Percentiles rank a stretch among this genome's conserved stretches.
These are phyloP conservation scores for Amauroascus verrucosus DNA, from an alignment of 2,329 filamentous ascomycete species.

Conservation along the genomic window DNA sequence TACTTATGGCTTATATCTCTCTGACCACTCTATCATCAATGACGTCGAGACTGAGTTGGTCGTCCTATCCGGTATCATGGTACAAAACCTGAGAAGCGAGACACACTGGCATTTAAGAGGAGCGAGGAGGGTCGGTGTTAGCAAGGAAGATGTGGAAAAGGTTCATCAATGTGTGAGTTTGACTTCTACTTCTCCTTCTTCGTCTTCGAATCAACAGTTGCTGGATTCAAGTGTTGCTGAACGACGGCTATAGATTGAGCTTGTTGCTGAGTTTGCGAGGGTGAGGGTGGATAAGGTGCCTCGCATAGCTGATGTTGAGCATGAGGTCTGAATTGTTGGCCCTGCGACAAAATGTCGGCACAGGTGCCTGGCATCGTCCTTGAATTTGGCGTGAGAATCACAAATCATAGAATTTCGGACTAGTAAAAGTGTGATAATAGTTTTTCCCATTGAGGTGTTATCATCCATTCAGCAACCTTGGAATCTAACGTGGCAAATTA, in stretches of 20 bases:
- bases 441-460: neutral
- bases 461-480: neutral
- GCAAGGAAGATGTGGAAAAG: slow-evolving; percentile 33
- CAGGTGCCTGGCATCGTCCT: neutral
- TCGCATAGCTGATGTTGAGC: slow-evolving; percentile 12
- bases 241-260: slow-evolving; percentile 7
- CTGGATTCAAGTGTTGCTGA: no score
- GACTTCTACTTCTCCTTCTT: neutral
- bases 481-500: neutral
- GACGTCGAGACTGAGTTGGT: slow-evolving; percentile 38
- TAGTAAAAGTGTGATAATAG: neutral
- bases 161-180: slow-evolving; percentile 18
- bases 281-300: slow-evolving; percentile 14
- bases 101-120: slow-evolving; percentile 40
- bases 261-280: slow-evolving; percentile 13
- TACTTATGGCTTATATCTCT: slow-evolving; percentile 51
- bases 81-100: slow-evolving; percentile 34
- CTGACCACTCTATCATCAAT: slow-evolving; percentile 34
- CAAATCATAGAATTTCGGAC: neutral
- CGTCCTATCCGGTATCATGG: slow-evolving; percentile 37
- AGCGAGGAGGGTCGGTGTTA: slow-evolving; percentile 31
- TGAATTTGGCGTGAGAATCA: neutral
- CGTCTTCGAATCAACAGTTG: no score
- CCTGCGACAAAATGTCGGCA: neutral
- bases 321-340: slow-evolving; percentile 10